Conservation (phyloP, 2,329 filamentous ascomycete genomes). For the Exophiala calicioides region DNA sequence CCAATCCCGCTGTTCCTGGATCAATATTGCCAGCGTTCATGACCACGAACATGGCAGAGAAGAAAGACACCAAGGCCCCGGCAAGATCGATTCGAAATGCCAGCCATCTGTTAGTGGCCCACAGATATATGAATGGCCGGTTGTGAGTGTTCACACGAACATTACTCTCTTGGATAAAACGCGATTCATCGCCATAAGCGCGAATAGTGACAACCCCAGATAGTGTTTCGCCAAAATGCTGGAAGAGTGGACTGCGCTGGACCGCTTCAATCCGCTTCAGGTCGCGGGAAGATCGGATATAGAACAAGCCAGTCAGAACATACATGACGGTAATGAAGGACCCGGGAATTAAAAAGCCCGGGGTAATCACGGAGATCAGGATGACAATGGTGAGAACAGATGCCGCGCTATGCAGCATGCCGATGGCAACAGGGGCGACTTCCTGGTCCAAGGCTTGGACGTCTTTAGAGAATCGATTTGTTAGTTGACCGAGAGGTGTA, state of each 20-base stretch:
- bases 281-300: constrained; percentile 89
- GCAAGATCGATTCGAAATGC: constrained; percentile 87
- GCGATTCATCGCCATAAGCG: constrained; percentile 89
- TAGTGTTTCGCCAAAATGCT: constrained; percentile 95
- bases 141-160: constrained; percentile 84
- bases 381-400: constrained; percentile 81
- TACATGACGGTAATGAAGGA: constrained; percentile 83
- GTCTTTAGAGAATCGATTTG: constrained; percentile 99
- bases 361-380: constrained; percentile 85
- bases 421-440: constrained; percentile 86
- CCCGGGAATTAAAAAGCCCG: constrained; percentile 83
- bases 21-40: constrained; percentile 79
- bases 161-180: constrained; percentile 92
- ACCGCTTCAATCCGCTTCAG: constrained; percentile 93
- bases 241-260: constrained; percentile 90
- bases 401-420: constrained; percentile 65
- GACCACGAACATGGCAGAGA: constrained; percentile 88
- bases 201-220: constrained; percentile 95
- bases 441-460: constrained; percentile 94
- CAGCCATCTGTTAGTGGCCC: constrained; percentile 96
- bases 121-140: constrained; percentile 92
- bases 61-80: constrained; percentile 90
- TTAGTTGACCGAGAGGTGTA: constrained; percentile 90
- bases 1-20: constrained; percentile 87
- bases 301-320: constrained; percentile 79